Conservation (phyloP, 768 basidiomycete species). For the Tulasnella sp. region DNA sequence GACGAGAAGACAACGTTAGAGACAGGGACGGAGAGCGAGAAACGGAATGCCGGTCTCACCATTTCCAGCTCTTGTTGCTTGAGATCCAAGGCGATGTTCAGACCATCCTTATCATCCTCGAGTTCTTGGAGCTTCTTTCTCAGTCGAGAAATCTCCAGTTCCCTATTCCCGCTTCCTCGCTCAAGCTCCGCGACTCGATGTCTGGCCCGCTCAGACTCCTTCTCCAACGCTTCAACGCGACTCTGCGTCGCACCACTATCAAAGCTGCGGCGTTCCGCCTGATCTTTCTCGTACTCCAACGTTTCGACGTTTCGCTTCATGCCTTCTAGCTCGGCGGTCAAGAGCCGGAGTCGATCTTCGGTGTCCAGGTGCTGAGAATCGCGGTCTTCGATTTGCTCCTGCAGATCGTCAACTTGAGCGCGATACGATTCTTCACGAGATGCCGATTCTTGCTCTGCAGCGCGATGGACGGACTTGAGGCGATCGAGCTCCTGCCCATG, state of each 20-base stretch:
- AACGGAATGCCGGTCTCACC: conserved; percentile 42
- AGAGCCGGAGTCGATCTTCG: neutral
- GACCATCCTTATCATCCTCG: conserved; percentile 69
- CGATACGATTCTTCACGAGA: neutral
- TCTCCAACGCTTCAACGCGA: neutral
- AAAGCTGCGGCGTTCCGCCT: neutral
- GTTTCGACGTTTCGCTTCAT: neutral
- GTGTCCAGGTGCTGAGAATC: neutral
- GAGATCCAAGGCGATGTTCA: conserved; percentile 86
- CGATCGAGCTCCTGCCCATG: neutral
- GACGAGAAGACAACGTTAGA: neutral
- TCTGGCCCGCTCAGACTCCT: neutral
- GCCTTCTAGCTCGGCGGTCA: neutral
- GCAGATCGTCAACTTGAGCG: neutral
- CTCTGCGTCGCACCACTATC: neutral
- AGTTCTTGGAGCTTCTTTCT: conserved; percentile 40
- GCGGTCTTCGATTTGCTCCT: neutral
- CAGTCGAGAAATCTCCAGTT: conserved; percentile 67
- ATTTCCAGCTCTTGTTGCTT: conserved; percentile 92
- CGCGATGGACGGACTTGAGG: neutral
- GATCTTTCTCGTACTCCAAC: neutral
- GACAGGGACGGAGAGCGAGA: neutral
- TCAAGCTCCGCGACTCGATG: conserved; percentile 45
- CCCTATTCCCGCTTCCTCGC: conserved; percentile 76
- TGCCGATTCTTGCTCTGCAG: neutral